Evolutionary conservation across 495 filamentous ascomycete species (phyloP).

Genomic region (Poronia punctata): DNA sequence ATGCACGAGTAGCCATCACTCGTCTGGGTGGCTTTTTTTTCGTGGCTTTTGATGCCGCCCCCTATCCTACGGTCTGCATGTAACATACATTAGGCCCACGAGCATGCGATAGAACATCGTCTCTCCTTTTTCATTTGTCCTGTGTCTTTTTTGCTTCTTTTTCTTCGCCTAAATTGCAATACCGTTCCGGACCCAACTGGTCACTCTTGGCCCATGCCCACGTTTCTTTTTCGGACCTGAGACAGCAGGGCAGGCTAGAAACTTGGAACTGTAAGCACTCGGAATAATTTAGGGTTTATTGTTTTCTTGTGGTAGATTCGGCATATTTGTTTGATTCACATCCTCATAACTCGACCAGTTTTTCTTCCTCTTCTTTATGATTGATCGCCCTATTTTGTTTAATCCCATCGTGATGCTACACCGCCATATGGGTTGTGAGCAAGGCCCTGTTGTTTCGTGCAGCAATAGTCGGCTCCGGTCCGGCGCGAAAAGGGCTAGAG

Average conservation of each 20-base stretch:
- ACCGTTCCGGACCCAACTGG: no score
- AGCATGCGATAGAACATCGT: no score
- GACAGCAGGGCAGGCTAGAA: no score
- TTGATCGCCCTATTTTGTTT: not conserved
- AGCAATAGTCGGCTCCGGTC: slow-evolving; percentile 8
- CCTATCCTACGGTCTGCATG: no score
- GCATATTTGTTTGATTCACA: not conserved
- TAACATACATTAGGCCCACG: no score
- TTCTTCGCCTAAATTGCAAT: no score
- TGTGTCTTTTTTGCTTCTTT: no score
- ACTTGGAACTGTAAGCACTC: no score
- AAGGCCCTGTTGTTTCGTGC: slow-evolving; percentile 9
- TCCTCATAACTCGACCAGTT: not conserved
- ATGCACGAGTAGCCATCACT: slow-evolving; percentile 7
- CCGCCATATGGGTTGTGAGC: slow-evolving; percentile 9
- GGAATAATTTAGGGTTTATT: not conserved
- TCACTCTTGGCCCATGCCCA: no score
- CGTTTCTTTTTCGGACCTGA: no score
- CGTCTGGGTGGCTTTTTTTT: slow-evolving; percentile 2
- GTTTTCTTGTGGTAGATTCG: not conserved
- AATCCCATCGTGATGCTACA: slow-evolving; percentile 10
- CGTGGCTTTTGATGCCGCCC: not conserved
- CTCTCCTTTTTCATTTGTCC: no score
- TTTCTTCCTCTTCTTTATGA: not conserved
- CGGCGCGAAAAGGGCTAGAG: slow-evolving; percentile 5